Evolutionary conservation across 257 asterid genomes (phyloP).

Genomic region (Perilla frutescens): DNA sequence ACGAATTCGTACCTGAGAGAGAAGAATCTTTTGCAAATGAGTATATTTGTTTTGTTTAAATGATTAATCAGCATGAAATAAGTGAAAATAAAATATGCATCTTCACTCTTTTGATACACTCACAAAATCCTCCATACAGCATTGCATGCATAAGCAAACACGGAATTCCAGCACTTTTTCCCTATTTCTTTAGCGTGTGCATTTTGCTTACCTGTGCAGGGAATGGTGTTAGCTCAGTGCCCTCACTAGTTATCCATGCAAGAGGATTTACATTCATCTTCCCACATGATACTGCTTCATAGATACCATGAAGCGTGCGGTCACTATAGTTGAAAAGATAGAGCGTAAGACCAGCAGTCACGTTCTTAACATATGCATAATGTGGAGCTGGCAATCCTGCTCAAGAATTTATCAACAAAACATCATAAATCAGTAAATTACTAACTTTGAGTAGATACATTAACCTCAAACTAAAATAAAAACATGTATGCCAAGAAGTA

Average conservation of each 20-base stretch:
- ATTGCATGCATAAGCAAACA: background rate
- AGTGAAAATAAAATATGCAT: background rate
- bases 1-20: conserved; percentile 51
- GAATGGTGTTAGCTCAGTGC: conserved; percentile 46
- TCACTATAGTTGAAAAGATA: conserved; percentile 81
- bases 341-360: conserved; percentile 59
- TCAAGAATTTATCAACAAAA: conserved; percentile 33
- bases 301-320: conserved; percentile 72
- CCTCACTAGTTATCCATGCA: conserved; percentile 60
- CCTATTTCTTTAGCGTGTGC: background rate
- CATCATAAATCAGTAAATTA: conserved; percentile 18
- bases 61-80: background rate
- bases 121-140: background rate
- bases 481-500: background rate
- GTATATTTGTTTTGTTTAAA: background rate
- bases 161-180: background rate
- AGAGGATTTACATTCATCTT: conserved; percentile 48
- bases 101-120: background rate
- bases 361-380: conserved; percentile 62
- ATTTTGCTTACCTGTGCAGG: conserved; percentile 65
- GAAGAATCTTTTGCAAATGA: conserved; percentile 28
- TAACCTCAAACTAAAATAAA: background rate
- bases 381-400: conserved; percentile 74
- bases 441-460: background rate
- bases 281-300: conserved; percentile 66